A percentile compares a stretch with the other conserved stretches of the same genome.
These are phyloP conservation scores for Lactarius pseudohatsudake DNA, from an alignment of 768 basidiomycete species.

Conservation along the genomic window DNA sequence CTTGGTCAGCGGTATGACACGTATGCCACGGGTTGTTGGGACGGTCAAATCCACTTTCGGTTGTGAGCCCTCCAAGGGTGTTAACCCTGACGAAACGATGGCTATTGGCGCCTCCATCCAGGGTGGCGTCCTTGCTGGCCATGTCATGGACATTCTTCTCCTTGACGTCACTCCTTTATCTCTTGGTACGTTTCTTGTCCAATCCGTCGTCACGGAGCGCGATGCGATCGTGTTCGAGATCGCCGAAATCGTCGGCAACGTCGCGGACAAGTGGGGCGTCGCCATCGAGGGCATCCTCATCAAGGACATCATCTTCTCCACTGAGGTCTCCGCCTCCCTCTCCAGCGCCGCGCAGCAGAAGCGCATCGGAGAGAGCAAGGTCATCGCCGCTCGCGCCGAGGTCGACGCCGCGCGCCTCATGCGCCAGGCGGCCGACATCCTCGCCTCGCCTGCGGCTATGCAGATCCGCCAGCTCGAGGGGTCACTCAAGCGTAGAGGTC, in stretches of 20 bases:
- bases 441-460: slow-evolving; percentile 95
- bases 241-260: slow-evolving; percentile 90
- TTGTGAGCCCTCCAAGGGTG: too few species aligned
- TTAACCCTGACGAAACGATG: too few species aligned
- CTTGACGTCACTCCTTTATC: too few species aligned
- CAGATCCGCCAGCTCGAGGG: slow-evolving; percentile 95
- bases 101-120: too few species aligned
- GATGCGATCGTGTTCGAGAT: slow-evolving; percentile 97
- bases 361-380: slow-evolving; percentile 94
- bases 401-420: slow-evolving; percentile 94
- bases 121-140: too few species aligned
- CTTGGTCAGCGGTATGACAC: too few species aligned
- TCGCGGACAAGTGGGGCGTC: slow-evolving; percentile 96
- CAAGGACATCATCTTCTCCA: slow-evolving; percentile 91
- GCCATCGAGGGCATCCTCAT: slow-evolving; percentile 94
- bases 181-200: slow-evolving; percentile 45
- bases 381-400: slow-evolving; percentile 93
- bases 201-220: slow-evolving; percentile 94
- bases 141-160: too few species aligned
- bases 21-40: too few species aligned
- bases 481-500: too few species aligned
- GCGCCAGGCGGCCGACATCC: slow-evolving; percentile 95
- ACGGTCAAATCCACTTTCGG: too few species aligned
- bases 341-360: slow-evolving; percentile 97
- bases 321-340: slow-evolving; percentile 86